phyloP scores from a whole-genome alignment of 1,284 basidiomycete genomes.

The Earliella scabrosa region DNA sequence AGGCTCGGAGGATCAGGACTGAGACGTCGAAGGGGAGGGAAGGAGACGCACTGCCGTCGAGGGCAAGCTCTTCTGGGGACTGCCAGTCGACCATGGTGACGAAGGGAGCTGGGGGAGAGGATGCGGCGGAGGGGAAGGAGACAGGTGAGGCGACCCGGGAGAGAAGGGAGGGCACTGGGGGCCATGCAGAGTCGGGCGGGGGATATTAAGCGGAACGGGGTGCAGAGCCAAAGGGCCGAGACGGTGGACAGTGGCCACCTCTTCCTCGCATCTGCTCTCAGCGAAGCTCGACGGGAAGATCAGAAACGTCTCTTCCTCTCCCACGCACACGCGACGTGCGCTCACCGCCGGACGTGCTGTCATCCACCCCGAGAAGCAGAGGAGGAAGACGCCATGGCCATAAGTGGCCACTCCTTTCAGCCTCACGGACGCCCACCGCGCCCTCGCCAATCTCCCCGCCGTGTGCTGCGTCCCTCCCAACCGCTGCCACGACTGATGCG shows the following conservation, averaged over 20 bases:
- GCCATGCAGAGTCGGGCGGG: background rate
- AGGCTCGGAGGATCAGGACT: conserved; percentile 1
- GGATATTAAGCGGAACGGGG: conserved; percentile 15
- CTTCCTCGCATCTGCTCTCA: background rate
- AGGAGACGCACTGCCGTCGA: conserved; percentile 51
- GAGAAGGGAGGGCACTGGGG: conserved; percentile 12
- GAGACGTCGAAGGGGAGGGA: background rate
- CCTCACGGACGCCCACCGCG: background rate
- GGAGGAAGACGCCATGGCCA: background rate
- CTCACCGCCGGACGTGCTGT: too few relatives aligned
- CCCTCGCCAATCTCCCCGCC: background rate
- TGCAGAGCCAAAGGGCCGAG: background rate
- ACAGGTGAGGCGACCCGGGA: conserved; percentile 7
- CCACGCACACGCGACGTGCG: background rate
- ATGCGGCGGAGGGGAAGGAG: background rate
- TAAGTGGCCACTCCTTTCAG: conserved; percentile 4
- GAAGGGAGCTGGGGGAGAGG: background rate
- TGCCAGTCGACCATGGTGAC: conserved; percentile 44
- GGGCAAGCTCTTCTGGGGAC: conserved; percentile 50
- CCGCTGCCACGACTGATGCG: too few relatives aligned
- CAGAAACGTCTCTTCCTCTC: background rate
- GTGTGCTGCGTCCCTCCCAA: too few relatives aligned
- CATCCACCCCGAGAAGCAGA: too few relatives aligned
- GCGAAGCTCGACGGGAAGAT: background rate
- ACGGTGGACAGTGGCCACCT: background rate